Evolutionary conservation across 495 filamentous ascomycete genomes (phyloP), one percentile per base, ranked within the genome.

Genomic region (Penicillium bialowiezense): DNA sequence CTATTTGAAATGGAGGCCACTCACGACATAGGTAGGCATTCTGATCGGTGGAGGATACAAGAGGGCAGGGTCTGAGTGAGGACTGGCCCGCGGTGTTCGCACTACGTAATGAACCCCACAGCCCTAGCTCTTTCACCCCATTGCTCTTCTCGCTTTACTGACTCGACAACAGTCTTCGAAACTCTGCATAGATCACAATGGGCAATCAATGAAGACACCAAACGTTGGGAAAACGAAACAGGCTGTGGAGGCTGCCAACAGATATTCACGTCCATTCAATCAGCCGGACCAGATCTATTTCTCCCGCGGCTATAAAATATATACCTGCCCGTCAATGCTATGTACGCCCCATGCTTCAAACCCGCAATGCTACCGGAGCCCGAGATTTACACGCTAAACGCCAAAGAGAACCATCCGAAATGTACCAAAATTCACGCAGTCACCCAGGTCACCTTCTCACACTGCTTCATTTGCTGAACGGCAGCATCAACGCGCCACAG

Each of bases 401-500:
- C 29, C 29, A 13, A 32, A 24, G 9, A 13, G 3, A 15, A 24
- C 7, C 12, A 45, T 10, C n/a, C 43, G 7, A 24, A 45, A 9
- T 18, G 21, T n/a, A 26, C 21, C 38, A 36, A 35, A 26, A 1
- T 17, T 26, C 21, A 45, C 31, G 42, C 42, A 24, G 32, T 45
- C 19, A 45, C 43, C 43, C 43, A 45, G 4, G 7, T 26, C 0
- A 54, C 53, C 19, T 51, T 28, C 3, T 42, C 1, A 44, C 65
- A 69, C 7, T 36, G 31, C 5, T 61, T 56, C 50, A 55, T 39
- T 19, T 26, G 33, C 5, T 52, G 45, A 0, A 67, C 42, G 0
- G 45, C 44, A 12, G 51, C 49, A 31, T 67, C 63, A 17, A 71
- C 57, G 10, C 65, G 44, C 37, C 65, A 62, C 42, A 63, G 31